Percentiles rank a stretch among this genome's conserved stretches.
Conservation (phyloP, 768 basidiomycete species). For the Lepiota subincarnata region DNA sequence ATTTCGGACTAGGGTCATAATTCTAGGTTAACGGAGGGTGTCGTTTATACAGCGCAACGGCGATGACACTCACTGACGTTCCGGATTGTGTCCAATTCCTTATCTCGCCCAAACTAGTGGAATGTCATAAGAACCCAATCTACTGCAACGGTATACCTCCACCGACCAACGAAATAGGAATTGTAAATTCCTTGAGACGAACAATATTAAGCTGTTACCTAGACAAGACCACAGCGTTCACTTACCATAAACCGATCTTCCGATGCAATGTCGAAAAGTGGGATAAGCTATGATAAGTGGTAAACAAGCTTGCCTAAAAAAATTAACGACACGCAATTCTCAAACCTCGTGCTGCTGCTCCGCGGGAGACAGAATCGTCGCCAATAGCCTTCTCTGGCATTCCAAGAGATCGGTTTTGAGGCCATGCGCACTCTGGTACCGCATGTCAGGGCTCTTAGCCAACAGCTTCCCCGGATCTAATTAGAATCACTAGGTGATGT, state of each 20-base stretch:
- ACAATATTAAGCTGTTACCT: not conserved
- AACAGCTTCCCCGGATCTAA: slow-evolving; percentile 41
- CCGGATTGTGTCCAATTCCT: slow-evolving; percentile 63
- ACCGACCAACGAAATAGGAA: slow-evolving; percentile 60
- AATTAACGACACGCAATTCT: not conserved
- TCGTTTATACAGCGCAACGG: not conserved
- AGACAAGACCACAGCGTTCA: not conserved
- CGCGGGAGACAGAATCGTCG: slow-evolving; percentile 51
- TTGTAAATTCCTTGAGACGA: slow-evolving; percentile 55
- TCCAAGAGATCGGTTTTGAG: slow-evolving; percentile 64
- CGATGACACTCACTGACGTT: slow-evolving; percentile 50
- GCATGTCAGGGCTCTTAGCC: slow-evolving; percentile 60
- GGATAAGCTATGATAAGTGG: slow-evolving; percentile 48
- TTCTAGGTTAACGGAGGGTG: not conserved
- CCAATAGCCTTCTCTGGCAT: slow-evolving; percentile 61
- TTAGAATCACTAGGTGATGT: slow-evolving; percentile 8
- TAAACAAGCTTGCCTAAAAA: slow-evolving; percentile 10
- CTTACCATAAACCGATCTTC: slow-evolving; percentile 62
- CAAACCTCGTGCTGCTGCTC: slow-evolving; percentile 55
- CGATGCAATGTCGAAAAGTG: slow-evolving; percentile 59
- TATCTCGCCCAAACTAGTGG: slow-evolving; percentile 69
- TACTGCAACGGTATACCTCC: not conserved
- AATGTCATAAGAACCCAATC: not conserved
- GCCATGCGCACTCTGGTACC: slow-evolving; percentile 72
- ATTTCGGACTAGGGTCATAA: slow-evolving; percentile 32